A percentile compares a stretch with the other conserved stretches of the same genome.
Conservation (phyloP, 257 asterid genomes). For the Solanum stenotomum region DNA sequence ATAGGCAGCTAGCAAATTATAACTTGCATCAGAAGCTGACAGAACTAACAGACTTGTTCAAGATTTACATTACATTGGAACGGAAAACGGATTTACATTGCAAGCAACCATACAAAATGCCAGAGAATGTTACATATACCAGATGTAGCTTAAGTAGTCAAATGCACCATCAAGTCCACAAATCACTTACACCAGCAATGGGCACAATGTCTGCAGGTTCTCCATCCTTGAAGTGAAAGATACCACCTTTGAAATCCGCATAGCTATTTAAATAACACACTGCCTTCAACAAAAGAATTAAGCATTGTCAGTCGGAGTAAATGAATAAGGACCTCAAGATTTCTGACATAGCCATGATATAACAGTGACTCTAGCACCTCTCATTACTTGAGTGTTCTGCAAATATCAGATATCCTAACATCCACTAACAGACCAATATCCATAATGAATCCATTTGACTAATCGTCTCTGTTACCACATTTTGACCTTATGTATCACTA, state of each 20-base stretch:
- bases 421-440: background rate
- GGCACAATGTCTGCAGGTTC: slow-evolving; percentile 68
- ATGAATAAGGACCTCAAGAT: background rate
- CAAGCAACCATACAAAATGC: background rate
- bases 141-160: background rate
- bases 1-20: background rate
- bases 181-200: slow-evolving; percentile 66
- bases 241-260: slow-evolving; percentile 68
- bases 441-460: background rate
- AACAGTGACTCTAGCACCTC: background rate
- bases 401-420: background rate
- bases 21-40: background rate
- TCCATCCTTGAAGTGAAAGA: slow-evolving; percentile 88
- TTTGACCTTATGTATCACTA: background rate
- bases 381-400: background rate
- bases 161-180: background rate
- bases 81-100: background rate
- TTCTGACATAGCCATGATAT: background rate
- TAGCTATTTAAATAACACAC: slow-evolving; percentile 79
- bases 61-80: background rate
- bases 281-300: slow-evolving; percentile 39
- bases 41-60: background rate
- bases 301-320: slow-evolving; percentile 10
- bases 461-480: background rate
- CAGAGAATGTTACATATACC: background rate